A percentile compares a stretch with the other conserved stretches of the same genome.
Conservation (phyloP, 805 yeast genomes). For the Clavispora vitiphila region DNA sequence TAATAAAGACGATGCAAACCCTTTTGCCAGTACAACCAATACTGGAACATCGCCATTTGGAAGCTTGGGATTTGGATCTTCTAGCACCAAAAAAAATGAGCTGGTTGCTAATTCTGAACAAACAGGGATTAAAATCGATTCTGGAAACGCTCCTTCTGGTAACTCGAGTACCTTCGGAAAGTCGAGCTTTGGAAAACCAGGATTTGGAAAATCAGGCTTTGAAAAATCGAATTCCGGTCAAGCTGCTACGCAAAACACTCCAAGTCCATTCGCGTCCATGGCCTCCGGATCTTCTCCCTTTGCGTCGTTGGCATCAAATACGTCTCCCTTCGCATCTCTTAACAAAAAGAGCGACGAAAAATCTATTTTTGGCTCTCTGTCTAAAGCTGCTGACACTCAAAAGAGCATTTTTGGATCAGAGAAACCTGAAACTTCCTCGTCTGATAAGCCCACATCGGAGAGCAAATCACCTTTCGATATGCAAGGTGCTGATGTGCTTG, state of each 20-base stretch:
- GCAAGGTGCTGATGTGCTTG: neutral
- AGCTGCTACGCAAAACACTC: neutral
- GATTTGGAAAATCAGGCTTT: too few species aligned
- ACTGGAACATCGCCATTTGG: neutral
- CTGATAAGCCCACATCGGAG: neutral
- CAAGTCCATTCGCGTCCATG: neutral
- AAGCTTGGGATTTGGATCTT: too few species aligned
- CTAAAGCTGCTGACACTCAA: too few species aligned
- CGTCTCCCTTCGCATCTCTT: constrained; percentile 9
- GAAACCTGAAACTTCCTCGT: neutral
- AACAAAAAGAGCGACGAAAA: neutral
- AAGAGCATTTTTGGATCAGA: neutral
- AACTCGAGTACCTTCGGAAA: constrained; percentile 2
- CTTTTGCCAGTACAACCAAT: neutral
- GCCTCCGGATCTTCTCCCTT: neutral
- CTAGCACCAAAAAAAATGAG: too few species aligned
- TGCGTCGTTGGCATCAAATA: neutral
- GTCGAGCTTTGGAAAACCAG: constrained; percentile 12
- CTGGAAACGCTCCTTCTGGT: too few species aligned
- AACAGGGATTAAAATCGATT: too few species aligned
- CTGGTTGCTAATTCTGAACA: too few species aligned
- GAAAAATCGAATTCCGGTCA: constrained; percentile 6
- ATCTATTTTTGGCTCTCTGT: constrained; percentile 6
- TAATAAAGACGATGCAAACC: neutral
- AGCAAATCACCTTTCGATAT: neutral